phyloP scores from a whole-genome alignment of 768 basidiomycete genomes.

The Leccinum olivaceopallidum region DNA sequence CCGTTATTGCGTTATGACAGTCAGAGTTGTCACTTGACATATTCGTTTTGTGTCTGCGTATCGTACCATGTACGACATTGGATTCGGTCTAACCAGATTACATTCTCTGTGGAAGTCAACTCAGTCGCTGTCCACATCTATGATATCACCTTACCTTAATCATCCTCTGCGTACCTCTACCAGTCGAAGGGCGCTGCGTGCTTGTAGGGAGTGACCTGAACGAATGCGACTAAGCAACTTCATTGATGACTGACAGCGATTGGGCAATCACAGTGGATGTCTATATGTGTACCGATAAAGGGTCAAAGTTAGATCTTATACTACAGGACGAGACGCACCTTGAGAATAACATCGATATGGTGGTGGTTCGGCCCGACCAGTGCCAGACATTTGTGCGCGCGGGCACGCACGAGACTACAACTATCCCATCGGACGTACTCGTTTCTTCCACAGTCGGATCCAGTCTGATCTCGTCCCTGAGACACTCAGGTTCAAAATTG shows the following conservation, averaged over 20 bases:
- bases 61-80: neutral
- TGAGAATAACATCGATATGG: slow-evolving; percentile 51
- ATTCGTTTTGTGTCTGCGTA: neutral
- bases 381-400: slow-evolving; percentile 88
- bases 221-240: slow-evolving; percentile 8
- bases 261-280: slow-evolving; percentile 60
- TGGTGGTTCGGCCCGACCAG: slow-evolving; percentile 54
- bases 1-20: neutral
- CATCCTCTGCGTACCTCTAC: neutral
- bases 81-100: neutral
- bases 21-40: neutral
- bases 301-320: slow-evolving; percentile 3
- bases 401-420: slow-evolving; percentile 84
- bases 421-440: slow-evolving; percentile 51
- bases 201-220: neutral
- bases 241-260: slow-evolving; percentile 44
- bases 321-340: slow-evolving; percentile 46
- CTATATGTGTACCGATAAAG: slow-evolving; percentile 43
- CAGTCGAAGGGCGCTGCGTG: neutral
- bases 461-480: slow-evolving; percentile 61
- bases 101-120: neutral
- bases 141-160: neutral
- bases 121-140: neutral
- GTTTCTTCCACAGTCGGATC: slow-evolving; percentile 81
- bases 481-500: slow-evolving; percentile 5